Evolutionary conservation across 2,329 filamentous ascomycete species (phyloP).

Genomic region (Penicillium digitatum): DNA sequence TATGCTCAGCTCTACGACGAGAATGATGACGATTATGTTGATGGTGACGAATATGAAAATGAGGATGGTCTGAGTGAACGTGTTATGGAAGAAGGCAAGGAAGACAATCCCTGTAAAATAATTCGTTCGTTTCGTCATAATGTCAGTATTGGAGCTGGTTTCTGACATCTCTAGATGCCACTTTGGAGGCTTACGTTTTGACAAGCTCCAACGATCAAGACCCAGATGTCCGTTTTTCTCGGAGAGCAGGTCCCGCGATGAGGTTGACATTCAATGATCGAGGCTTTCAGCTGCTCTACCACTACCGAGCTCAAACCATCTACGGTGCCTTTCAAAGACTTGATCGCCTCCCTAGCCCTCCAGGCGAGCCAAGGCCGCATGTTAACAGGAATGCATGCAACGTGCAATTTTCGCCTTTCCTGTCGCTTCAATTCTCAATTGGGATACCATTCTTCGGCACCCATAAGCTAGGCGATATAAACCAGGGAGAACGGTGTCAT

Average conservation of each 20-base stretch:
- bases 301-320: slow-evolving; percentile 31
- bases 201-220: slow-evolving; percentile 12
- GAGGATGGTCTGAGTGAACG: not conserved
- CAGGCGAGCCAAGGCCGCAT: slow-evolving; percentile 13
- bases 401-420: slow-evolving; percentile 23
- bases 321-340: slow-evolving; percentile 37
- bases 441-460: slow-evolving; percentile 41
- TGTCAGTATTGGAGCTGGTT: not conserved
- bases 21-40: not conserved
- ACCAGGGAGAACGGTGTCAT: slow-evolving; percentile 26
- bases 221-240: not conserved
- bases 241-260: slow-evolving; percentile 25
- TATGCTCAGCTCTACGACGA: slow-evolving; percentile 20
- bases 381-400: slow-evolving; percentile 22
- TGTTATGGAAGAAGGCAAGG: not conserved
- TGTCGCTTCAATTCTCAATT: slow-evolving; percentile 35
- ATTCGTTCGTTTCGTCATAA: slow-evolving; percentile 18
- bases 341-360: not conserved
- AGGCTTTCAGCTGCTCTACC: slow-evolving; percentile 35
- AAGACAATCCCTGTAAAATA: not conserved
- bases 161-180: slow-evolving; percentile 17
- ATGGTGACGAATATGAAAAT: not conserved
- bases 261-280: slow-evolving; percentile 38
- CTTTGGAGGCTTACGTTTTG: slow-evolving; percentile 19
- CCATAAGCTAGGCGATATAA: slow-evolving; percentile 24